Evolutionary conservation across 1,284 basidiomycete genomes (phyloP).

Genomic region (Pseudozyma sp.): DNA sequence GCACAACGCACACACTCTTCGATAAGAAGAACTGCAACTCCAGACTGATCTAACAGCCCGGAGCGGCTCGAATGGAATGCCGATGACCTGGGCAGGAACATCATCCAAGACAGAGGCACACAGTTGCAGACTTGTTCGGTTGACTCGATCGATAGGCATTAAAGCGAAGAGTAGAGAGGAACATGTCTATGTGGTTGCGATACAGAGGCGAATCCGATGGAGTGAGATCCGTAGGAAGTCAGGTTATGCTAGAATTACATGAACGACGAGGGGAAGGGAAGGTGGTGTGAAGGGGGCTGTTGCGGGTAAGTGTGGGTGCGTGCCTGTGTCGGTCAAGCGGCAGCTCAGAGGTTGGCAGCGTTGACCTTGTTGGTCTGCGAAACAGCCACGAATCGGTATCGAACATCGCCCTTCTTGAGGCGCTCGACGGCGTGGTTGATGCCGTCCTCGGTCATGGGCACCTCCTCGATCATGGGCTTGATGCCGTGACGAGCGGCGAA

Average conservation of each 20-base stretch:
- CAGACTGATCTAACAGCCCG: too few species aligned
- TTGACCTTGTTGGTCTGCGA: constrained; percentile 45
- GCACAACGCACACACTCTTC: too few species aligned
- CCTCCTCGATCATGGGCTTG: constrained; percentile 62
- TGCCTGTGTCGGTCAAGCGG: not conserved
- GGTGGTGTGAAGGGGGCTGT: too few species aligned
- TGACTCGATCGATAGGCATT: not conserved
- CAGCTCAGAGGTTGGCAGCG: constrained; percentile 35
- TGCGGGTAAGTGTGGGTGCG: not conserved
- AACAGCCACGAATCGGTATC: constrained; percentile 63
- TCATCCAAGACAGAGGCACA: too few species aligned
- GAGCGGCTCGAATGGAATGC: too few species aligned
- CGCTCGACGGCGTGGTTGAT: constrained; percentile 60
- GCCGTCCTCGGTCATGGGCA: constrained; percentile 64
- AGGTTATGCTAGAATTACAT: constrained; percentile 8
- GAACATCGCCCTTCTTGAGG: constrained; percentile 62
- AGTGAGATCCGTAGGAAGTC: not conserved
- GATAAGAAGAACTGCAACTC: too few species aligned
- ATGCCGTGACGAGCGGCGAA: constrained; percentile 56
- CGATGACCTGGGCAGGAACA: too few species aligned
- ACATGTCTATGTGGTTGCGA: constrained; percentile 7
- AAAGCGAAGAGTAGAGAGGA: not conserved
- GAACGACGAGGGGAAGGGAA: not conserved
- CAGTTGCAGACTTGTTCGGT: too few species aligned
- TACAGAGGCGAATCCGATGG: not conserved